Evolutionary conservation across 1,284 basidiomycete species (phyloP), one percentile per base, ranked within the genome.

Genomic region (Polyporus tsugae): DNA sequence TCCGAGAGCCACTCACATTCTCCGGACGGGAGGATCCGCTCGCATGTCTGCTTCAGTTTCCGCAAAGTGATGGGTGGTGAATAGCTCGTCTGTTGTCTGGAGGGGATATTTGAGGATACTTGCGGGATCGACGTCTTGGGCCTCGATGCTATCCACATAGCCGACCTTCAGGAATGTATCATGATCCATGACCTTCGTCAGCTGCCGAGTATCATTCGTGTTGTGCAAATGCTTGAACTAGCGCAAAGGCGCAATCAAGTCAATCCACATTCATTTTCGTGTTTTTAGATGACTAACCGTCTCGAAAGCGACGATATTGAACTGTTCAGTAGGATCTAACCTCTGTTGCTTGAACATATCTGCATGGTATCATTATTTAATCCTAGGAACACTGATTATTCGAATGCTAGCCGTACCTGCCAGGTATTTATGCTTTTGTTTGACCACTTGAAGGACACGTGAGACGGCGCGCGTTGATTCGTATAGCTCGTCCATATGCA

Each of bases 341-440:
- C 70, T 69, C 25, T 74, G 72, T 38, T 77, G 75, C 15, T 68
- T 65, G 64, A 77, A 76, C 2, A 74, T 55, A 4, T 61, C 76
- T 77, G 13, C 33, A 36, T 6, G 9, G 22, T 36, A 22, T 22
- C n/a, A n/a, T 58, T 7, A 57, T 9, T 49, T 41, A 44, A 33
- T 6, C 2, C 2, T 6, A 17, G 4, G 33, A 35, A 33, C 7
- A 11, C 19, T 19, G 17, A 39, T 2, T 3, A 19, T 4, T 17
- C 11, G 33, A 44, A 3, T 15, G 29, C 38, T 46, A 55, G 17
- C 29, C 44, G 29, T 13, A 29, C 46, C 36, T 25, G 49, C 25
- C 19, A 59, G 15, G 22, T 17, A 22, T 39, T 41, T 6, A 52
- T 52, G 41, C 1, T 67, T 46, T 11, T 71, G 36, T 4, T 52